Percentiles rank a stretch among this genome's conserved stretches.
phyloP scores from a whole-genome alignment of 257 asterid species.

The Forsythia viridissima region DNA sequence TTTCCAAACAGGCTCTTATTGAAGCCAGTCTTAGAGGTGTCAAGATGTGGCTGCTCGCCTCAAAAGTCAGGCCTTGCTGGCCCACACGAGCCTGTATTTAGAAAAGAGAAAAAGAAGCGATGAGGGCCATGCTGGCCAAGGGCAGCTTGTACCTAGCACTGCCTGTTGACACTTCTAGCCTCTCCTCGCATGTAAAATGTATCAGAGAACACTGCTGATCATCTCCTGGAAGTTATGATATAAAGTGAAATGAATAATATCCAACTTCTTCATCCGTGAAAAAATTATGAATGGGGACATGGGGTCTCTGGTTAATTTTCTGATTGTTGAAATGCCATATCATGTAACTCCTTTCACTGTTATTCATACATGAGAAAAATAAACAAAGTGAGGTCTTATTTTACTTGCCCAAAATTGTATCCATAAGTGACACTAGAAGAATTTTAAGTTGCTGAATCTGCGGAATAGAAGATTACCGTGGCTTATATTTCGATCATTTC shows the following conservation, averaged over 20 bases:
- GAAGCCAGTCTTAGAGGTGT: not conserved
- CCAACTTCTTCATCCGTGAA: not conserved
- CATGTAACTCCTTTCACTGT: no score
- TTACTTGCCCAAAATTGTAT: not conserved
- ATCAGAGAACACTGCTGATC: not conserved
- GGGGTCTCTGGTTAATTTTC: not conserved
- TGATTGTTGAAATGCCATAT: no score
- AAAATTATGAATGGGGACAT: not conserved
- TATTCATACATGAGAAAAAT: not conserved
- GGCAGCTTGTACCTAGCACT: not conserved
- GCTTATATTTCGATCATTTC: not conserved
- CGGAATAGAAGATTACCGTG: not conserved
- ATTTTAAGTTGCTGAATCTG: not conserved
- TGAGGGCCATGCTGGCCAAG: not conserved
- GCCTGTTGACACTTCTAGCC: not conserved
- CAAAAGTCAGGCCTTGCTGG: not conserved
- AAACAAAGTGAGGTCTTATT: not conserved
- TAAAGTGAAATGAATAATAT: not conserved
- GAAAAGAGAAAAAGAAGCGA: not conserved
- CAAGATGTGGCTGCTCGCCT: not conserved
- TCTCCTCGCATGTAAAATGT: no score
- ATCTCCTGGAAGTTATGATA: not conserved
- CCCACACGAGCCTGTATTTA: not conserved
- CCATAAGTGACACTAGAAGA: not conserved
- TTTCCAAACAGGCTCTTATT: not conserved